A percentile compares a stretch with the other conserved stretches of the same genome.
Evolutionary conservation across 2,329 filamentous ascomycete genomes (phyloP).

Genomic region (Fusarium sp.): DNA sequence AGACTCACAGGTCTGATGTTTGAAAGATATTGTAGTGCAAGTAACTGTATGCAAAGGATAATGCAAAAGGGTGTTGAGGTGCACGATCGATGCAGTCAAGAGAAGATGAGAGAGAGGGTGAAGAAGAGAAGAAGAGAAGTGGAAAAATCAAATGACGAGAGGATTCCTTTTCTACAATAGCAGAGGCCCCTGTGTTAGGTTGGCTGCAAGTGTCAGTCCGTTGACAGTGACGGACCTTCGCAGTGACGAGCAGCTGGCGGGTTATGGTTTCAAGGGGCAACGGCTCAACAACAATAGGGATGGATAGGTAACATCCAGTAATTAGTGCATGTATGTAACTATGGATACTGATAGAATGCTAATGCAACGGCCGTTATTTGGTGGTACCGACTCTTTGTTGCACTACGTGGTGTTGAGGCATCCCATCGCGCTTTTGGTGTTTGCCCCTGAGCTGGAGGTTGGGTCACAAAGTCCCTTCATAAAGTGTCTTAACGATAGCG

Average conservation of each 20-base stretch:
- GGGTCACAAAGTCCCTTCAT: not conserved
- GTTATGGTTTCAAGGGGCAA: constrained; percentile 30
- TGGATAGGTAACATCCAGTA: not conserved
- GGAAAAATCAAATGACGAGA: not conserved
- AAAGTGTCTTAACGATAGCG: not conserved
- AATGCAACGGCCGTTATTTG: constrained; percentile 23
- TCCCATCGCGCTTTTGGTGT: constrained; percentile 19
- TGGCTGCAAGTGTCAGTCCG: not conserved
- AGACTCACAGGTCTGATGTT: constrained; percentile 23
- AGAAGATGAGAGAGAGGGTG: not conserved
- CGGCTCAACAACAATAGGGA: constrained; percentile 5
- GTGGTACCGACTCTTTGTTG: constrained; percentile 23
- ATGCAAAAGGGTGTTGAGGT: constrained; percentile 9
- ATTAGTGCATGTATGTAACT: not conserved
- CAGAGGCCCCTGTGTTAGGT: not conserved
- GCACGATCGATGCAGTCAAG: constrained; percentile 15
- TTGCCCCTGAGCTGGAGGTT: constrained; percentile 14
- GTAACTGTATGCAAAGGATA: not conserved
- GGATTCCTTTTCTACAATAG: constrained; percentile 24
- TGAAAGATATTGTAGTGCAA: constrained; percentile 7
- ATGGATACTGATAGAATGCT: not conserved
- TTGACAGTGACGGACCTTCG: not conserved
- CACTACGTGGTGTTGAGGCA: constrained; percentile 25
- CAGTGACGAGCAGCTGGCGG: constrained; percentile 17
- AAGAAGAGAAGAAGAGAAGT: constrained; percentile 8